Evolutionary conservation across 345 rosid genomes (phyloP).

Genomic region (Aquilaria malaccensis): DNA sequence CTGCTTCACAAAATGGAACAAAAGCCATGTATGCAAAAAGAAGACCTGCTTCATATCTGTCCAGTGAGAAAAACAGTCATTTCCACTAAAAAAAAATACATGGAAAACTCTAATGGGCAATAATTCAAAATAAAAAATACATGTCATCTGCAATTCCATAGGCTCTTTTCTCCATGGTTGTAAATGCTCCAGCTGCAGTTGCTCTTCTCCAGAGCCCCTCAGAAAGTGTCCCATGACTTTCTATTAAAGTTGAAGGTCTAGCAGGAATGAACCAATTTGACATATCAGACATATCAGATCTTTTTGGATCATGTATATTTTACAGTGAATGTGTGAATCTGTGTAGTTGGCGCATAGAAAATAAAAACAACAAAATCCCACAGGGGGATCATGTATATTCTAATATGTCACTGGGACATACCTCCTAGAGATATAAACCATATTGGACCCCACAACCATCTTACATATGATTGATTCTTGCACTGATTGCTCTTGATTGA

Average conservation of each 20-base stretch:
- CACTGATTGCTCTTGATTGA: too few relatives aligned
- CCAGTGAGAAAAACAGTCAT: constrained; percentile 16
- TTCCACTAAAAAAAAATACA: not conserved
- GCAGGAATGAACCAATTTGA: constrained; percentile 7
- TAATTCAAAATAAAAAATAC: constrained; percentile 29
- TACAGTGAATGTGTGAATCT: too few relatives aligned
- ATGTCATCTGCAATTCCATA: constrained; percentile 97
- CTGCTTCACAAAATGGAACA: constrained; percentile 89
- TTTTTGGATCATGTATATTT: too few relatives aligned
- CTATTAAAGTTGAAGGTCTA: constrained; percentile 53
- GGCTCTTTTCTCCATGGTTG: constrained; percentile 70
- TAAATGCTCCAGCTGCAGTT: constrained; percentile 64
- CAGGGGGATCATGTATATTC: not conserved
- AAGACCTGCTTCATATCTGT: constrained; percentile 91
- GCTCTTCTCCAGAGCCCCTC: constrained; percentile 95
- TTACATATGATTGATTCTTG: too few relatives aligned
- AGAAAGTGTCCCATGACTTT: constrained; percentile 45
- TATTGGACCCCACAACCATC: too few relatives aligned
- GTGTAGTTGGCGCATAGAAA: not conserved
- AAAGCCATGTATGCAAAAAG: constrained; percentile 92
- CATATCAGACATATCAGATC: too few relatives aligned
- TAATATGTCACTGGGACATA: too few relatives aligned
- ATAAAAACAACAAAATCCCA: not conserved
- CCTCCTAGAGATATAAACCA: too few relatives aligned
- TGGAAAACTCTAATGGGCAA: not conserved